Evolutionary conservation across 768 basidiomycete genomes (phyloP).

Genomic region (Mycena olivaceomarginata): DNA sequence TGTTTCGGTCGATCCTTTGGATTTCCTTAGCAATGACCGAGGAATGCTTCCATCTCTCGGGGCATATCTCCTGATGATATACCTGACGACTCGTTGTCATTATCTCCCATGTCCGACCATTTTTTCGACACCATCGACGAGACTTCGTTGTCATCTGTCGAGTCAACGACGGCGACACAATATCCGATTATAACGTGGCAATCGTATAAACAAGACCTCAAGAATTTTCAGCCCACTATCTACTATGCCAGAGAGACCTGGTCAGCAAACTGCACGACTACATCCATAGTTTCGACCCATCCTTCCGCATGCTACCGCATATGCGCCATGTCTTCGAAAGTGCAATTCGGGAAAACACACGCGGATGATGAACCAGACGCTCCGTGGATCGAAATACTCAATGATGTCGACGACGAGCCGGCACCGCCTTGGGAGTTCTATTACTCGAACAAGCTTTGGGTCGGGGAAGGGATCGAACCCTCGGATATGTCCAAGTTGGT

Average conservation of each 20-base stretch:
- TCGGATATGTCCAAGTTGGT: slow-evolving; percentile 75
- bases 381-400: slow-evolving; percentile 80
- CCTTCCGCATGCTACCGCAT: slow-evolving; percentile 62
- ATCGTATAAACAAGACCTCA: slow-evolving; percentile 56
- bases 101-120: not conserved
- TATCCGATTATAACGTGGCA: slow-evolving; percentile 61
- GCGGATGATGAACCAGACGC: slow-evolving; percentile 80
- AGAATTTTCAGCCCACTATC: slow-evolving; percentile 57
- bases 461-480: slow-evolving; percentile 78
- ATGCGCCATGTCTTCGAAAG: slow-evolving; percentile 77
- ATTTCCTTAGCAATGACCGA: not conserved
- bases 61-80: slow-evolving; percentile 8
- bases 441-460: slow-evolving; percentile 91
- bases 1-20: slow-evolving; percentile 16
- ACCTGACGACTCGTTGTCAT: not conserved
- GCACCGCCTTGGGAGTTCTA: slow-evolving; percentile 92
- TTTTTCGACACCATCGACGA: not conserved
- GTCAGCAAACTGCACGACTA: slow-evolving; percentile 79
- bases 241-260: slow-evolving; percentile 69
- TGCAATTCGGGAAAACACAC: slow-evolving; percentile 79
- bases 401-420: slow-evolving; percentile 79
- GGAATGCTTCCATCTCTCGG: slow-evolving; percentile 7
- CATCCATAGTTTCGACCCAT: slow-evolving; percentile 71
- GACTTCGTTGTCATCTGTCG: not conserved
- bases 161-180: not conserved